Conservation (phyloP, 1,284 basidiomycete species). For the Abortiporus biennis region DNA sequence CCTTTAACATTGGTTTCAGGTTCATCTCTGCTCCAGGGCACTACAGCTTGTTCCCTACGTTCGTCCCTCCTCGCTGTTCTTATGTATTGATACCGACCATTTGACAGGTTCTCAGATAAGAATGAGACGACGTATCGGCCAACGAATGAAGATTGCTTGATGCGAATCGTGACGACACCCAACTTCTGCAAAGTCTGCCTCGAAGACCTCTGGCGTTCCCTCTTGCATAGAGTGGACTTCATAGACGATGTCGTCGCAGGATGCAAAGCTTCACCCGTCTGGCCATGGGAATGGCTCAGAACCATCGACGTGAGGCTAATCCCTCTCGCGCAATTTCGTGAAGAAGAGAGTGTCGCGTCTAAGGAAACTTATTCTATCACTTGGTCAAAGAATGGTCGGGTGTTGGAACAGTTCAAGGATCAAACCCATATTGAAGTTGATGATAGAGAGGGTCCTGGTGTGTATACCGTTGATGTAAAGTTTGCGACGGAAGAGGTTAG, state of each 20-base stretch:
- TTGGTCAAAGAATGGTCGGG: conserved; percentile 43
- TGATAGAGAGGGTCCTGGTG: conserved; percentile 26
- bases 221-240: conserved; percentile 52
- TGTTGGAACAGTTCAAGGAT: conserved; percentile 41
- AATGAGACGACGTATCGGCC: conserved; percentile 67
- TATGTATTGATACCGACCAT: neutral
- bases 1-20: conserved; percentile 30
- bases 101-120: conserved; percentile 45
- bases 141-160: conserved; percentile 81
- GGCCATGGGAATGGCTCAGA: conserved; percentile 14
- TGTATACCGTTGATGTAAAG: conserved; percentile 39
- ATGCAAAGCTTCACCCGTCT: conserved; percentile 22
- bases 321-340: conserved; percentile 54
- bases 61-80: conserved; percentile 14
- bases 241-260: conserved; percentile 45
- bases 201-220: conserved; percentile 66
- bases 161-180: conserved; percentile 68
- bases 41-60: conserved; percentile 76
- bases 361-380: conserved; percentile 49
- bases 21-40: conserved; percentile 55
- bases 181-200: conserved; percentile 75
- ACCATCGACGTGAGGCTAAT: conserved; percentile 41
- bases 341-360: conserved; percentile 11
- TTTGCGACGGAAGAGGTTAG: conserved; percentile 56
- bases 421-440: conserved; percentile 37